Percentiles rank a stretch among this genome's conserved stretches.
phyloP scores from a whole-genome alignment of 148 eudicot species.

The Rhododendron vialii region DNA sequence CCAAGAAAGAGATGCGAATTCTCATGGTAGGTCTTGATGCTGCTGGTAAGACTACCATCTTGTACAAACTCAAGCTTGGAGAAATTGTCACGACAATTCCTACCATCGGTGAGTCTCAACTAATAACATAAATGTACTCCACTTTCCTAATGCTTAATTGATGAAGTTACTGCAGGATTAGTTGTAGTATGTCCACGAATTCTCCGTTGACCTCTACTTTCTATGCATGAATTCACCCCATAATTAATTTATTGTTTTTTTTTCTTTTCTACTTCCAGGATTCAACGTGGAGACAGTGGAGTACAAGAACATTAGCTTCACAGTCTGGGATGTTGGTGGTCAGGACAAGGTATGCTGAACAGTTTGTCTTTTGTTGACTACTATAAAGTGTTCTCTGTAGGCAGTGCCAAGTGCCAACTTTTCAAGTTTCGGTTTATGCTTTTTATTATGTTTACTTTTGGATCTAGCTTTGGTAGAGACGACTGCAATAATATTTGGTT shows the following conservation, averaged over 20 bases:
- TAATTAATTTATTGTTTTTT: background rate
- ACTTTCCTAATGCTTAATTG: background rate
- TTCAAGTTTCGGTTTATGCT: background rate
- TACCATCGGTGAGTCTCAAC: conserved; percentile 20
- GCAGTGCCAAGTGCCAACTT: too few relatives aligned
- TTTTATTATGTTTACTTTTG: background rate
- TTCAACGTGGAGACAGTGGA: conserved; percentile 30
- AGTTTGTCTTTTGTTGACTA: background rate
- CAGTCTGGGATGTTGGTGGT: conserved; percentile 34
- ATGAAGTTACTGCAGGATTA: background rate
- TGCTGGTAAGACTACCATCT: conserved; percentile 28
- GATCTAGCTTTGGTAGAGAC: background rate
- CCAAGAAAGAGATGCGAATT: conserved; percentile 32
- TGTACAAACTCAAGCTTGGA: conserved; percentile 27
- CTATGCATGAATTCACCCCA: background rate
- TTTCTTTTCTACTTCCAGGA: conserved; percentile 7
- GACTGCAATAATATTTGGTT: background rate
- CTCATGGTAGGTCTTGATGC: conserved; percentile 33
- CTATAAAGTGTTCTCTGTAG: background rate
- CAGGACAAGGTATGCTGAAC: conserved; percentile 18
- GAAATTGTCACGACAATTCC: conserved; percentile 30
- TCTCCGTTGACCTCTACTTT: background rate
- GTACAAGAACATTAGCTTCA: conserved; percentile 30
- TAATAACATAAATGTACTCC: background rate
- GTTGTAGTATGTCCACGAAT: background rate